phyloP scores from a whole-genome alignment of 2,329 filamentous ascomycete species.

The Cryphonectria japonica region DNA sequence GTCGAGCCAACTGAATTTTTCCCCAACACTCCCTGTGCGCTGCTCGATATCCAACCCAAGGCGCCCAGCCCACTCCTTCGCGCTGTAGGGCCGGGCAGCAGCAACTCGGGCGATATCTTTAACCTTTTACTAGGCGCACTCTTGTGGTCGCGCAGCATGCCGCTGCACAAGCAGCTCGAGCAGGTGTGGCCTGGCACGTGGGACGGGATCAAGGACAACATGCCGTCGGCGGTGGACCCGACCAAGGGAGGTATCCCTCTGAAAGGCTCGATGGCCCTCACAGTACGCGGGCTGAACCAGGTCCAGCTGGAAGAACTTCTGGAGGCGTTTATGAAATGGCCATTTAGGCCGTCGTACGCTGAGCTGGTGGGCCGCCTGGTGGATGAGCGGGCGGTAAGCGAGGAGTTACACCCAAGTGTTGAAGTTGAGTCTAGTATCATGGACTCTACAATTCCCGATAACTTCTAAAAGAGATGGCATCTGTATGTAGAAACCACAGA shows the following conservation, averaged over 20 bases:
- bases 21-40: slow-evolving; percentile 59
- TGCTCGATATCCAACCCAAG: slow-evolving; percentile 71
- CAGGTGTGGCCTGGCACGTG: slow-evolving; percentile 62
- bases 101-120: slow-evolving; percentile 53
- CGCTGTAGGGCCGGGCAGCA: slow-evolving; percentile 45
- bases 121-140: slow-evolving; percentile 55
- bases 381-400: slow-evolving; percentile 36
- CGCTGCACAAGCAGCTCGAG: slow-evolving; percentile 48
- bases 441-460: background rate
- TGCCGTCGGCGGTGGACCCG: slow-evolving; percentile 54
- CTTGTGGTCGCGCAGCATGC: slow-evolving; percentile 31
- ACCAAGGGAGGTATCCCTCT: slow-evolving; percentile 49
- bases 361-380: slow-evolving; percentile 50
- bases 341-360: slow-evolving; percentile 58
- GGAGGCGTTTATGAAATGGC: slow-evolving; percentile 67
- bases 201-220: slow-evolving; percentile 54
- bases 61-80: slow-evolving; percentile 53
- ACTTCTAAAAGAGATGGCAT: background rate
- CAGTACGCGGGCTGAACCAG: slow-evolving; percentile 53
- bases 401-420: slow-evolving; percentile 3
- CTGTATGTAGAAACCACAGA: background rate
- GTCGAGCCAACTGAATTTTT: slow-evolving; percentile 66
- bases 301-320: slow-evolving; percentile 62
- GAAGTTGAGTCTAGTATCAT: background rate
- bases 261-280: slow-evolving; percentile 46